A percentile compares a stretch with the other conserved stretches of the same genome.
Evolutionary conservation across 768 basidiomycete species (phyloP).

Genomic region (Auricularia auricula-judae): DNA sequence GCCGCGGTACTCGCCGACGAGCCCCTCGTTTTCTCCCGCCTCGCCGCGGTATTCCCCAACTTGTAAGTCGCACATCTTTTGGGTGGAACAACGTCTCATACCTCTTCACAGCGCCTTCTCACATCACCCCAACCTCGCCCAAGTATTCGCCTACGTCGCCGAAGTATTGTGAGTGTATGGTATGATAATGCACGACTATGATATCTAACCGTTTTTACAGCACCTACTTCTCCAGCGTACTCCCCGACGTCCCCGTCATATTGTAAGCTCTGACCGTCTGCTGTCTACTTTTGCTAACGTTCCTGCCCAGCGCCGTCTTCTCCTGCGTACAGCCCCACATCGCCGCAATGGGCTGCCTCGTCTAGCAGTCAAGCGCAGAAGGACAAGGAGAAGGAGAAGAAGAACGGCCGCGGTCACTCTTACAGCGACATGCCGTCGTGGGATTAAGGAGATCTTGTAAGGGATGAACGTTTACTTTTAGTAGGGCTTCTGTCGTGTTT

Average conservation of each 20-base stretch:
- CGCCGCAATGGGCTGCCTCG: conserved; percentile 52
- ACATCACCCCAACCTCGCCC: conserved; percentile 82
- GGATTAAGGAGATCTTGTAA: conserved; percentile 22
- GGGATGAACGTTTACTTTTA: no score
- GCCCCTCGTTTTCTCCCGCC: conserved; percentile 9
- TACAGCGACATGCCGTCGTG: conserved; percentile 43
- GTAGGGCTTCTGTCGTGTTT: no score
- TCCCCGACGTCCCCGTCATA: conserved; percentile 80
- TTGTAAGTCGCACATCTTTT: conserved; percentile 36
- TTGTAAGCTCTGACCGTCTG: conserved; percentile 35
- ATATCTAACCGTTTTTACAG: conserved; percentile 26
- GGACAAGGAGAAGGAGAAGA: conserved; percentile 30
- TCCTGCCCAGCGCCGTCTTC: conserved; percentile 57
- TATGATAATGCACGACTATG: background rate
- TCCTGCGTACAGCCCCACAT: conserved; percentile 78
- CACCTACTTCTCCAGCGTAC: conserved; percentile 80
- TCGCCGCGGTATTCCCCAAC: conserved; percentile 26
- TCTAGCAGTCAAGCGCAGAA: conserved; percentile 56
- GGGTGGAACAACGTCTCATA: conserved; percentile 1
- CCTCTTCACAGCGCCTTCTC: conserved; percentile 47
- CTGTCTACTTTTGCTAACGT: conserved; percentile 9
- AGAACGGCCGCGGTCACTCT: conserved; percentile 25
- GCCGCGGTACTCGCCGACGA: conserved; percentile 23
- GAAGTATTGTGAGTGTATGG: conserved; percentile 62
- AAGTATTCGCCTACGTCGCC: conserved; percentile 93